These are phyloP conservation scores for Arxiozyma bovina DNA, from an alignment of 1,139 yeast genomes.

Conservation along the genomic window DNA sequence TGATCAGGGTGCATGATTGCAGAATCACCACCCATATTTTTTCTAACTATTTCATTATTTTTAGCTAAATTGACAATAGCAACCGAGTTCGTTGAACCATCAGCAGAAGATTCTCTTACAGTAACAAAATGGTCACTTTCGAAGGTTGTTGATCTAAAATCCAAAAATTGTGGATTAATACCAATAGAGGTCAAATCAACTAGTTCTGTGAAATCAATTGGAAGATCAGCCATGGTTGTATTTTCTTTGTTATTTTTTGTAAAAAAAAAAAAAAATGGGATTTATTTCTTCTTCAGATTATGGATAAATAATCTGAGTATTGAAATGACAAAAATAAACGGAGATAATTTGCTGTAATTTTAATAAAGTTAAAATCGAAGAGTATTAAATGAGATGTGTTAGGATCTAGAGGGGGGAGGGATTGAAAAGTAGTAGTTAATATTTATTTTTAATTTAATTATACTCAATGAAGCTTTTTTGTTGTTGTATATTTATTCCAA, in stretches of 20 bases:
- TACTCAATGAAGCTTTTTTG: no score
- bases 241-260: background rate
- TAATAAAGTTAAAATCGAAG: no score
- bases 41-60: constrained; percentile 66
- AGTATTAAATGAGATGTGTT: background rate
- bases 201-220: constrained; percentile 94
- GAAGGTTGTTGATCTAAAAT: constrained; percentile 87
- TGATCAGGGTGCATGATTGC: constrained; percentile 93
- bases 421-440: background rate
- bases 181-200: constrained; percentile 81
- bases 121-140: constrained; percentile 89
- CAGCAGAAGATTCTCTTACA: constrained; percentile 53
- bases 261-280: background rate
- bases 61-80: constrained; percentile 82
- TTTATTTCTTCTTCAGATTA: background rate
- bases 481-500: background rate
- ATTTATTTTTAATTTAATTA: no score
- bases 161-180: constrained; percentile 73
- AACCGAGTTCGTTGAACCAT: constrained; percentile 66
- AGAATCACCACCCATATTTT: constrained; percentile 94
- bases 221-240: constrained; percentile 51
- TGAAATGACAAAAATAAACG: background rate
- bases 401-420: background rate
- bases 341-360: no score
- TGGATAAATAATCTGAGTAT: background rate